A percentile compares a stretch with the other conserved stretches of the same genome.
phyloP scores from a whole-genome alignment of 306 rosid genomes.

The Fragaria nilgerrensis region DNA sequence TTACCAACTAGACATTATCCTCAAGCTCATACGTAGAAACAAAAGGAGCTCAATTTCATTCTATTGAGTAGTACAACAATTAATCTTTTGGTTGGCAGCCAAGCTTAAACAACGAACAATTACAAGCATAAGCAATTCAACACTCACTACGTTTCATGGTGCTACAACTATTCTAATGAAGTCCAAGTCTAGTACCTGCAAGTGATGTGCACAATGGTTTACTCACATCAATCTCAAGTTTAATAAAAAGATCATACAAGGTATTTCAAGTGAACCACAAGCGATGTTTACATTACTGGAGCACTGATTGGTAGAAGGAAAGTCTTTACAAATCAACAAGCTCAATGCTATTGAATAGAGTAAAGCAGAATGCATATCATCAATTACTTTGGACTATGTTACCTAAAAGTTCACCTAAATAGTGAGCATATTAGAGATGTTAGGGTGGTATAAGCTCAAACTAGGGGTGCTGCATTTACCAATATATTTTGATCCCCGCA shows the following conservation, averaged over 20 bases:
- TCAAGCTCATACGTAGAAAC: too few relatives aligned
- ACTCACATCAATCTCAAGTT: conserved; percentile 2
- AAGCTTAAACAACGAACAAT: neutral
- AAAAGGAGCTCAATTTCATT: neutral
- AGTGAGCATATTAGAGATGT: neutral
- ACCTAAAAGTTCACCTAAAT: neutral
- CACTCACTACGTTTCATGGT: neutral
- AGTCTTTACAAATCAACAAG: neutral
- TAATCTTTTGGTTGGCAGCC: neutral
- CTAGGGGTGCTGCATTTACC: neutral
- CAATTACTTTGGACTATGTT: too few relatives aligned
- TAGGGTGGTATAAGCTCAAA: neutral
- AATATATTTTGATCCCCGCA: too few relatives aligned
- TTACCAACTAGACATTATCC: too few relatives aligned
- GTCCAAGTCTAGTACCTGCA: conserved; percentile 23
- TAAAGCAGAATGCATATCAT: neutral
- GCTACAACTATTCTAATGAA: conserved; percentile 2
- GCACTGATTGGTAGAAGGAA: neutral
- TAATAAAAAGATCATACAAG: conserved; percentile 9
- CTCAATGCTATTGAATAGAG: neutral
- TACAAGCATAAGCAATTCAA: conserved; percentile 5
- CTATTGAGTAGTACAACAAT: neutral
- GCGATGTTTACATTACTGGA: neutral
- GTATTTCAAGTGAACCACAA: neutral
- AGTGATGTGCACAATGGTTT: neutral